Evolutionary conservation across 768 basidiomycete species (phyloP), one percentile per base, ranked within the genome.

Genomic region (Ramaria sp.): DNA sequence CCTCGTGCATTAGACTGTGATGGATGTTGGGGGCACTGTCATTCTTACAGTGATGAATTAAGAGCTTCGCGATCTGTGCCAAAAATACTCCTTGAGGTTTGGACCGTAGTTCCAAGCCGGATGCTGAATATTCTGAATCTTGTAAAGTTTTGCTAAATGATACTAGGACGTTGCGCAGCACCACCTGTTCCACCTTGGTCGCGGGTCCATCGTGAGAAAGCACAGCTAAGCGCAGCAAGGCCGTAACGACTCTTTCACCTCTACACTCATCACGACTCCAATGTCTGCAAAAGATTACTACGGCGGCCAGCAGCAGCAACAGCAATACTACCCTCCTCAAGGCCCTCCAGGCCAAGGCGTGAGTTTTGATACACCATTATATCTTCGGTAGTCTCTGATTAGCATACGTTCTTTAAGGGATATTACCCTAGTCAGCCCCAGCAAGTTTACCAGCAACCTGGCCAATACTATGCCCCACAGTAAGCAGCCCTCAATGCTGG

Each of bases 281-380:
- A 83, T 85, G 86, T 82, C 85, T 58, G 83, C 80, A 63, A 79
- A 82, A 68, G 85, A 88, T 61, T 89, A 85, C 62, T 88, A 87
- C 68, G 65, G 65, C 60, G 69, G 69, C 49, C 70, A 71, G 41
- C 74, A 77, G 57, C 73, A 67, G 18, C 78, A 77, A 60, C 71
- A 73, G 39, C 54, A 41, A 20, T 79, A 81, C 62, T 79, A 78
- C 55, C 78, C 77, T 13, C 78, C 77, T 9, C 69, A 62, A 63
- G 79, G 75, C 30, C 71, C 79, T n/a, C 78, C 71, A 28, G 74
- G 74, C n/a, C 50, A 82, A 60, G 83, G 81, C 41, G 80, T 52
- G 5, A 39, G 80, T 34, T 55, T 75, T 76, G 65, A 75, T 74
- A 57, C 51, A 61, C 60, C 15, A 42, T 18, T 9, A 16, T 55